Percentiles rank a stretch among this genome's conserved stretches.
These are phyloP conservation scores for Pleoardoris graminearum DNA, from an alignment of 2,329 filamentous ascomycete genomes.

Conservation along the genomic window DNA sequence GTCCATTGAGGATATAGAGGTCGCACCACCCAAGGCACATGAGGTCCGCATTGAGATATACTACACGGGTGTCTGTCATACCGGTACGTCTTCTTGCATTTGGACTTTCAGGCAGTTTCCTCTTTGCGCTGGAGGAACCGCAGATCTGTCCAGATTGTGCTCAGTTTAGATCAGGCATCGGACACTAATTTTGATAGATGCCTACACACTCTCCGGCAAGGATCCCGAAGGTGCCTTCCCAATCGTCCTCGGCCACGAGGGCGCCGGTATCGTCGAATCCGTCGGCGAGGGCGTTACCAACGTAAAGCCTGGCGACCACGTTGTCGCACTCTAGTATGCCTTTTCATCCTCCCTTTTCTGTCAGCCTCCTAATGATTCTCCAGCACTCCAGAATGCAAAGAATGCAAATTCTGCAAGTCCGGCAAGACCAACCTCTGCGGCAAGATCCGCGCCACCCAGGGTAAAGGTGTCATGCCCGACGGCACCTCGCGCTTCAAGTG, in stretches of 20 bases:
- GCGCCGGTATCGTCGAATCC: slow-evolving; percentile 49
- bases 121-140: background rate
- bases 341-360: background rate
- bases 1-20: slow-evolving; percentile 88
- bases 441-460: slow-evolving; percentile 97
- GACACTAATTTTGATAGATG: slow-evolving; percentile 32
- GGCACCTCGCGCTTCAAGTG: slow-evolving; percentile 92
- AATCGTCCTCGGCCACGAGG: slow-evolving; percentile 49
- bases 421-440: slow-evolving; percentile 99
- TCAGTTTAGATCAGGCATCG: background rate
- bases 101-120: background rate
- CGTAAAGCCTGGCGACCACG: slow-evolving; percentile 91
- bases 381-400: slow-evolving; percentile 92
- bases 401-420: slow-evolving; percentile 99
- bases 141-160: background rate
- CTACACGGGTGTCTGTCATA: slow-evolving; percentile 99
- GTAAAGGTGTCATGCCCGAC: slow-evolving; percentile 95
- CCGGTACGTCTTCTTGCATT: slow-evolving; percentile 60
- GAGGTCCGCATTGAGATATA: slow-evolving; percentile 97
- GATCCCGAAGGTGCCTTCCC: slow-evolving; percentile 76
- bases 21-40: slow-evolving; percentile 82
- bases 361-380: slow-evolving; percentile 24
- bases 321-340: slow-evolving; percentile 55
- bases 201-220: slow-evolving; percentile 77
- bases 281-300: slow-evolving; percentile 93